A percentile compares a stretch with the other conserved stretches of the same genome.
Evolutionary conservation across 2,329 filamentous ascomycete species (phyloP).

Genomic region (Samsoniella hepiali): DNA sequence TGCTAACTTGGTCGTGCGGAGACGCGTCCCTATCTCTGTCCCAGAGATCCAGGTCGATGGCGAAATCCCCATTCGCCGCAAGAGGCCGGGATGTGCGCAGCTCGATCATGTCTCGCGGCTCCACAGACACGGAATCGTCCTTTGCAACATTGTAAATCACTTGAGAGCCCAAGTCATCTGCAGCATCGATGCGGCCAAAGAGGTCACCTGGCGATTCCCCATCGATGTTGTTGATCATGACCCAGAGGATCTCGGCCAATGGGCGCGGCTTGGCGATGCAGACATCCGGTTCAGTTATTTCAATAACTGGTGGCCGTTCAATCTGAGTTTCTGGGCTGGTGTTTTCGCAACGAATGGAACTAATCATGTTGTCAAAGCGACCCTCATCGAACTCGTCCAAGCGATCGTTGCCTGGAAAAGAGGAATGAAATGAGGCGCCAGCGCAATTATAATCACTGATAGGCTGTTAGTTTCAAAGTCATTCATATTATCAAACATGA

Average conservation of each 20-base stretch:
- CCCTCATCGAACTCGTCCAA: neutral
- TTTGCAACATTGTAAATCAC: neutral
- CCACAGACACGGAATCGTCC: neutral
- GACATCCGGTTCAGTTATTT: neutral
- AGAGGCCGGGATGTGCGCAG: neutral
- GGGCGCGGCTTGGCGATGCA: neutral
- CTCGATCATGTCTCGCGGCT: neutral
- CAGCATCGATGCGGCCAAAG: conserved; percentile 8
- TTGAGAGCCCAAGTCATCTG: neutral
- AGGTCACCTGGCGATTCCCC: conserved; percentile 16
- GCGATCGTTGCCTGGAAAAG: neutral
- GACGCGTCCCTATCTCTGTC: neutral
- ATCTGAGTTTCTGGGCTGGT: neutral
- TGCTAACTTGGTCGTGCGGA: neutral
- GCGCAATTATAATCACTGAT: neutral
- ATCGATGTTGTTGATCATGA: conserved; percentile 16
- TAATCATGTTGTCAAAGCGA: neutral
- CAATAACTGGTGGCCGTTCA: neutral
- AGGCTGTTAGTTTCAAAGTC: neutral
- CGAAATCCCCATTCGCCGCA: neutral
- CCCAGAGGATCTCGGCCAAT: conserved; percentile 13
- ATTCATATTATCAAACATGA: neutral
- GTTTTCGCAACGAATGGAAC: neutral
- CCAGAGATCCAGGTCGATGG: neutral
- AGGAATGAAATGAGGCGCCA: neutral